These are phyloP conservation scores for Lupinus albus DNA, from an alignment of 306 rosid species.

Conservation along the genomic window DNA sequence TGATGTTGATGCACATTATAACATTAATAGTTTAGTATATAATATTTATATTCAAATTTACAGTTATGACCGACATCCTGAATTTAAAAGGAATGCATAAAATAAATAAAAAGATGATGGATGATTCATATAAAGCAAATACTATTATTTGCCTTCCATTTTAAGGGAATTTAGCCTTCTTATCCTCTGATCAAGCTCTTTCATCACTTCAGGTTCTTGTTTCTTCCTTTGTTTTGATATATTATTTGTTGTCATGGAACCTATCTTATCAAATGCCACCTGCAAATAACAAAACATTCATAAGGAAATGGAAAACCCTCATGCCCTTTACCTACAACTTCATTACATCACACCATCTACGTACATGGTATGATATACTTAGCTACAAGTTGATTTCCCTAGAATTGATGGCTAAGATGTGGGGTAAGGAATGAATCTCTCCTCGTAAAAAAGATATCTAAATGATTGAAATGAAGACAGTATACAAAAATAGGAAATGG, in stretches of 20 bases:
- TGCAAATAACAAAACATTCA: slow-evolving; percentile 41
- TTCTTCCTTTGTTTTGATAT: slow-evolving; percentile 95
- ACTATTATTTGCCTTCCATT: slow-evolving; percentile 60
- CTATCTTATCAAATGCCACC: slow-evolving; percentile 96
- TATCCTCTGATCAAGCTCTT: slow-evolving; percentile 86
- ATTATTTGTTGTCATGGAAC: slow-evolving; percentile 88
- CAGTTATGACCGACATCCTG: slow-evolving; percentile 58
- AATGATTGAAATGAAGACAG: background rate
- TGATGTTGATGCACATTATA: no score
- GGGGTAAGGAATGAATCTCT: no score
- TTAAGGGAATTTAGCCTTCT: slow-evolving; percentile 75
- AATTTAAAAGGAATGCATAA: slow-evolving; percentile 25
- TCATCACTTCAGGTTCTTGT: slow-evolving; percentile 97
- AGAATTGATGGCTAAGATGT: no score
- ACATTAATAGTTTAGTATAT: slow-evolving; percentile 37
- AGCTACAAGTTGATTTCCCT: no score
- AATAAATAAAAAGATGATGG: no score
- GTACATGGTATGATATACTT: no score
- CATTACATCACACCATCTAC: no score
- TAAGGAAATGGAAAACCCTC: no score
- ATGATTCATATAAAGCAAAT: slow-evolving; percentile 35
- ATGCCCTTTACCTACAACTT: no score
- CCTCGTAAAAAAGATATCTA: background rate
- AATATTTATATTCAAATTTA: slow-evolving; percentile 54
- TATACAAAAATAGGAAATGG: background rate